Evolutionary conservation across 2,329 filamentous ascomycete genomes (phyloP).

Genomic region (Intubia oerlemansii): DNA sequence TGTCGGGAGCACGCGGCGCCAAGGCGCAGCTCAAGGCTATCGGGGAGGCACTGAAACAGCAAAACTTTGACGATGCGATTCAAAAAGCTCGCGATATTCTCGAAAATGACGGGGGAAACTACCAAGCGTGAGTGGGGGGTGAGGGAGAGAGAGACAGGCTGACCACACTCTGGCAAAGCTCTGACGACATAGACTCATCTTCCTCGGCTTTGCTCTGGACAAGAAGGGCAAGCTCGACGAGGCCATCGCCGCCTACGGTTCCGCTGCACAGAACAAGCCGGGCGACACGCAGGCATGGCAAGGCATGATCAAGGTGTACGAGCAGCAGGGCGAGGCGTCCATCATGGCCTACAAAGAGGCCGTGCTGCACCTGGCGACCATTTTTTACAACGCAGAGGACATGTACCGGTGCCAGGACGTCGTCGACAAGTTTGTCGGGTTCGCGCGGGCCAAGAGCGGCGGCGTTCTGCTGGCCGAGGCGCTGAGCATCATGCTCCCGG

Average conservation of each 20-base stretch:
- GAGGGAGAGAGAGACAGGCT: not conserved
- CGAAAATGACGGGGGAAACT: slow-evolving; percentile 52
- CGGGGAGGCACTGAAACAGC: slow-evolving; percentile 52
- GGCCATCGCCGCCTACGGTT: slow-evolving; percentile 54
- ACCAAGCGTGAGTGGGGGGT: slow-evolving; percentile 40
- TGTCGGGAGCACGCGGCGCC: no score
- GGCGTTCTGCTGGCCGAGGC: slow-evolving; percentile 55
- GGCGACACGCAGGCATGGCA: slow-evolving; percentile 77
- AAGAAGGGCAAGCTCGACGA: slow-evolving; percentile 51
- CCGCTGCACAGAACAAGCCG: slow-evolving; percentile 50
- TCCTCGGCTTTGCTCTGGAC: slow-evolving; percentile 67
- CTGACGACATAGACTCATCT: slow-evolving; percentile 50
- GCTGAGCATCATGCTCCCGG: slow-evolving; percentile 56
- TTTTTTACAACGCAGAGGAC: slow-evolving; percentile 47
- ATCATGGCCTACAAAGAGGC: slow-evolving; percentile 56
- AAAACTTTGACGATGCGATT: slow-evolving; percentile 59
- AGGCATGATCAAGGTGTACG: slow-evolving; percentile 68
- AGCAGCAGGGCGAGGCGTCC: slow-evolving; percentile 49
- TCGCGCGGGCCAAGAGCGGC: slow-evolving; percentile 52
- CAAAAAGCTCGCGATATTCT: slow-evolving; percentile 48
- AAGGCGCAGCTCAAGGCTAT: slow-evolving; percentile 57
- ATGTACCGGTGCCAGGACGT: slow-evolving; percentile 42
- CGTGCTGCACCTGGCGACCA: slow-evolving; percentile 49
- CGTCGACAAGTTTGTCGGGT: slow-evolving; percentile 60
- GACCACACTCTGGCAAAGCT: no score